A percentile compares a stretch with the other conserved stretches of the same genome.
Conservation (phyloP, 1,284 basidiomycete genomes). For the Trametes hirsuta region DNA sequence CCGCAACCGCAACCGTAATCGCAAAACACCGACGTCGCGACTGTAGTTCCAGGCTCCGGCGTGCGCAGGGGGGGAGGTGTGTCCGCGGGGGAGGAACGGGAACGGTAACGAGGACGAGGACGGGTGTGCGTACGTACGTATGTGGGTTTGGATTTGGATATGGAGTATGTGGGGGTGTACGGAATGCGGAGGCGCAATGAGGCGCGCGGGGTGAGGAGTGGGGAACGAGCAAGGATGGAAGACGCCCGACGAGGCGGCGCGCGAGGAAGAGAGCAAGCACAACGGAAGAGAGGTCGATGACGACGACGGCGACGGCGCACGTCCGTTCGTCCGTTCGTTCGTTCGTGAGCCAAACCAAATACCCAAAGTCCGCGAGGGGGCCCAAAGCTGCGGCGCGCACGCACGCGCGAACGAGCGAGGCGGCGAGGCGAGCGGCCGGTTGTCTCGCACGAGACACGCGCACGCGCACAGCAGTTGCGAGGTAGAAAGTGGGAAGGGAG, state of each 20-base stretch:
- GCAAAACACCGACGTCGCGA: no score
- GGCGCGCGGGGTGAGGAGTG: not conserved
- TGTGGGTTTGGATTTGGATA: no score
- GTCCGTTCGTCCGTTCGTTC: no score
- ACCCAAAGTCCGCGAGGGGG: constrained; percentile 14
- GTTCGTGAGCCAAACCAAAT: constrained; percentile 4
- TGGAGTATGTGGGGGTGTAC: no score
- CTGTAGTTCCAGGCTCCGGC: not conserved
- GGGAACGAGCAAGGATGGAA: not conserved
- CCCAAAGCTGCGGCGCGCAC: not conserved
- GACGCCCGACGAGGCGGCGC: no score
- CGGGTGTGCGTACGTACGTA: no score
- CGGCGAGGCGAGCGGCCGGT: no score
- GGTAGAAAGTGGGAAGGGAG: not conserved
- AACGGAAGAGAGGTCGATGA: no score
- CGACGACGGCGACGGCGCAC: not conserved
- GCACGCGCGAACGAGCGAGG: not conserved
- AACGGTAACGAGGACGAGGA: not conserved
- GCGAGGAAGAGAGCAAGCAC: no score
- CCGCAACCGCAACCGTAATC: no score
- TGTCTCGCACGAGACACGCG: not conserved
- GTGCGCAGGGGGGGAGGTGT: not conserved
- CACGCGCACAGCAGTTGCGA: not conserved
- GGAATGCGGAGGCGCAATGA: not conserved
- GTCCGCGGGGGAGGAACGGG: not conserved